Evolutionary conservation across 768 basidiomycete species (phyloP), one percentile per base, ranked within the genome.

Genomic region (Cyclocybe cylindracea): DNA sequence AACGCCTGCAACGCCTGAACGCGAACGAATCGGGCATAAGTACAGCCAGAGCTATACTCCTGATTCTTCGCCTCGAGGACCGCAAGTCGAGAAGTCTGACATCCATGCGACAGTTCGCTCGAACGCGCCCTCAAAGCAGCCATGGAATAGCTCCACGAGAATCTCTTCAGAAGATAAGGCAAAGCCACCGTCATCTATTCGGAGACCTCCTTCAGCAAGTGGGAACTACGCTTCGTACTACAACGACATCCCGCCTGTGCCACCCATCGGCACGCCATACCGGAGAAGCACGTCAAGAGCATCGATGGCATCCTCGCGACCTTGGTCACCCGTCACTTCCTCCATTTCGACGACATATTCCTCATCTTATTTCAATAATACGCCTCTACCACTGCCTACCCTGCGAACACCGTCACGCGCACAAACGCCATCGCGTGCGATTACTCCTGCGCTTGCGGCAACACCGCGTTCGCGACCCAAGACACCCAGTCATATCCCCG

Each of bases 101-200:
- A 48, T 48, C 39, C 53, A 58, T 53, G 57, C 66, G n/a, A 67
- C 64, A 51, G 53, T 76, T 44, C 82, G 79, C 59, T 61, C 57
- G 46, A 67, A 65, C 7, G 46, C 50, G 38, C 46, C 68, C 50
- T 43, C 57, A 33, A 79, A 80, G 58, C 84, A 83, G 53, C 73
- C 69, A 33, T 94, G 91, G 91, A 94, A 94, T 62, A 78, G 85
- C 56, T 93, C 90, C 4, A 92, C 90, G 1, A 89, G 76, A 61
- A 78, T 93, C n/a, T 74, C 83, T 42, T 57, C 71, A 13, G 86
- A 85, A 19, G 81, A 78, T 44, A 24, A 24, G 72, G 71, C 31
- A 55, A 69, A 7, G 59, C 60, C 37, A 79, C 77, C 29, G 64
- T 79, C 50, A 57, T 31, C 80, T 29, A 75, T 80, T 10, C 78